Evolutionary conservation across 495 filamentous ascomycete species (phyloP).

Genomic region (Usnea hakonensis): DNA sequence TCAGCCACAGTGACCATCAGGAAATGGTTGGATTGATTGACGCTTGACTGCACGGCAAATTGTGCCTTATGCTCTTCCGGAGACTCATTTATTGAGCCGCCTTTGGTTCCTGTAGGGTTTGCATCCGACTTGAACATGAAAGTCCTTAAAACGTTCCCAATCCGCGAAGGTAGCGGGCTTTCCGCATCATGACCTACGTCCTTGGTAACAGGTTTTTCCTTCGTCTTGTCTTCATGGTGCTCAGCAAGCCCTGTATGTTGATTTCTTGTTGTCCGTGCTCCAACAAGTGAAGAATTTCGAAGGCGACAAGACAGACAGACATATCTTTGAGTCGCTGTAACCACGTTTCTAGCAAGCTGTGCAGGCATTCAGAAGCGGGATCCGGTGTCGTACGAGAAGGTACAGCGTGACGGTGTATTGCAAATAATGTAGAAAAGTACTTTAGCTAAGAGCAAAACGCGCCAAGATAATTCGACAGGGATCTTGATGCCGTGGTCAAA

Average conservation of each 20-base stretch:
- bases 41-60: background rate
- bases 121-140: background rate
- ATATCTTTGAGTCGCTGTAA: slow-evolving; percentile 6
- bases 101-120: background rate
- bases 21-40: background rate
- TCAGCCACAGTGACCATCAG: background rate
- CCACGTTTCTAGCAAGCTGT: background rate
- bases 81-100: background rate
- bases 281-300: background rate
- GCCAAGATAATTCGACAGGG: slow-evolving; percentile 3
- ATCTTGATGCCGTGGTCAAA: slow-evolving; percentile 1
- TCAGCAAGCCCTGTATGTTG: background rate
- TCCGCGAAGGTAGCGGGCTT: background rate
- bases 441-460: background rate
- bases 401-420: too few relatives aligned
- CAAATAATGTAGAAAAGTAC: too few relatives aligned
- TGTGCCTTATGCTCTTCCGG: background rate
- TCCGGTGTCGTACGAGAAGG: background rate
- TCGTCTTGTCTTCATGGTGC: background rate
- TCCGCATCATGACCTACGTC: background rate
- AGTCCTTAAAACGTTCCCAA: slow-evolving; percentile 8
- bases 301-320: slow-evolving; percentile 17
- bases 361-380: slow-evolving; percentile 6
- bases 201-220: background rate
- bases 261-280: slow-evolving; percentile 1